phyloP scores from a whole-genome alignment of 23 red algal species.

The Gracilariopsis chorda region DNA sequence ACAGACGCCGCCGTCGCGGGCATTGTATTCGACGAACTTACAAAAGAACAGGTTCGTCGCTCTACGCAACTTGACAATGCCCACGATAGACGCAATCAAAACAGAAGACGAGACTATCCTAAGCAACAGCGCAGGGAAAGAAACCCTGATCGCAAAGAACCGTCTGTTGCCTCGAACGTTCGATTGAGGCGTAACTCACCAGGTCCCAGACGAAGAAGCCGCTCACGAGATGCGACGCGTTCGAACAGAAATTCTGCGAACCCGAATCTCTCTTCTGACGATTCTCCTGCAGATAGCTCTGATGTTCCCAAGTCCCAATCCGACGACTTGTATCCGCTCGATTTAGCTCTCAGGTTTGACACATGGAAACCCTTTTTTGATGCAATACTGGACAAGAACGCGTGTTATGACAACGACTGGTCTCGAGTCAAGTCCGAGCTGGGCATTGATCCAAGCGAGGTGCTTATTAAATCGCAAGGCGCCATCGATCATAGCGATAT shows the following conservation, averaged over 20 bases:
- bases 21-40: constrained; percentile 53
- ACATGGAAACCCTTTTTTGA: constrained; percentile 64
- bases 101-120: background rate
- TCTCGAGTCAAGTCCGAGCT: constrained; percentile 41
- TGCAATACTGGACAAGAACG: constrained; percentile 62
- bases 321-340: constrained; percentile 50
- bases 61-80: background rate
- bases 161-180: background rate
- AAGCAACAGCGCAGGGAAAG: background rate
- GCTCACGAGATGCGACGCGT: background rate
- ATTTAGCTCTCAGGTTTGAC: constrained; percentile 38
- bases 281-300: background rate
- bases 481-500: constrained; percentile 79
- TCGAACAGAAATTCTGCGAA: background rate
- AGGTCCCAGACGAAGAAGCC: background rate
- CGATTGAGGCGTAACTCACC: background rate
- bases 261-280: background rate
- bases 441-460: constrained; percentile 71
- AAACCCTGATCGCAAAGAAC: background rate
- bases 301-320: background rate
- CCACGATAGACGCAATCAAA: background rate
- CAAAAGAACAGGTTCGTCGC: constrained; percentile 17
- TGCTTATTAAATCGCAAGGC: constrained; percentile 64
- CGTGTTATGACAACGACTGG: constrained; percentile 66
- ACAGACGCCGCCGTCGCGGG: constrained; percentile 72